Conservation (phyloP, 805 yeast genomes). For the Myxozyma monticola region DNA sequence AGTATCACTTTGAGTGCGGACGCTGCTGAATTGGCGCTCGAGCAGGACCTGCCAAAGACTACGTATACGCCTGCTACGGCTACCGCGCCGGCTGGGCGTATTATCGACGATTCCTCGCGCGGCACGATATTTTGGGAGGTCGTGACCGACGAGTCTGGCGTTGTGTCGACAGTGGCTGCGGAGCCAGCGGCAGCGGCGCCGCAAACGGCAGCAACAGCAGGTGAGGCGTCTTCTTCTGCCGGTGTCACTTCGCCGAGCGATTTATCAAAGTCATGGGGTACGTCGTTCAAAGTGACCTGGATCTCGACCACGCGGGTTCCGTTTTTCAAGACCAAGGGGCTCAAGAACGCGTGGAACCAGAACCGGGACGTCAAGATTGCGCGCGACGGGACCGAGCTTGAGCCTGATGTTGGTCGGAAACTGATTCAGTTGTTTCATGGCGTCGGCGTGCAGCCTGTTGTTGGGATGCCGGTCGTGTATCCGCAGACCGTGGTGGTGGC, state of each 20-base stretch:
- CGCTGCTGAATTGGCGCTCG: constrained; percentile 1
- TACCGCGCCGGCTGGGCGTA: constrained; percentile 38
- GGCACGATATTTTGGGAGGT: constrained; percentile 46
- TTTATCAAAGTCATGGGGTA: constrained; percentile 37
- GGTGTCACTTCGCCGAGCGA: neutral
- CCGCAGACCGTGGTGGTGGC: neutral
- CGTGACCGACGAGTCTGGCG: constrained; percentile 1
- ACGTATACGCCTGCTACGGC: constrained; percentile 32
- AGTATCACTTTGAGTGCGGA: no score
- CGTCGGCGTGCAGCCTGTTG: no score
- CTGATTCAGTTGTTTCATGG: constrained; percentile 38
- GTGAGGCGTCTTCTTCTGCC: constrained; percentile 4
- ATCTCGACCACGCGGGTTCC: constrained; percentile 37
- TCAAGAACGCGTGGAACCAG: constrained; percentile 41
- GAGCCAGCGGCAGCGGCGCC: neutral
- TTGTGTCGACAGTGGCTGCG: neutral
- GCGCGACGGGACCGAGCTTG: constrained; percentile 47
- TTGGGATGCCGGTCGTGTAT: no score
- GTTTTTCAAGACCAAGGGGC: constrained; percentile 38
- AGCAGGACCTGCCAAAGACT: constrained; percentile 22
- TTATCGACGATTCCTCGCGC: constrained; percentile 40
- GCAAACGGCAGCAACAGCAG: constrained; percentile 6
- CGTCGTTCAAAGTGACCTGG: constrained; percentile 44
- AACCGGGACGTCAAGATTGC: constrained; percentile 46
- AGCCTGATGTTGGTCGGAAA: constrained; percentile 39